Evolutionary conservation across 1,284 basidiomycete genomes (phyloP).

Genomic region (Apiotrichum veenhuisii): DNA sequence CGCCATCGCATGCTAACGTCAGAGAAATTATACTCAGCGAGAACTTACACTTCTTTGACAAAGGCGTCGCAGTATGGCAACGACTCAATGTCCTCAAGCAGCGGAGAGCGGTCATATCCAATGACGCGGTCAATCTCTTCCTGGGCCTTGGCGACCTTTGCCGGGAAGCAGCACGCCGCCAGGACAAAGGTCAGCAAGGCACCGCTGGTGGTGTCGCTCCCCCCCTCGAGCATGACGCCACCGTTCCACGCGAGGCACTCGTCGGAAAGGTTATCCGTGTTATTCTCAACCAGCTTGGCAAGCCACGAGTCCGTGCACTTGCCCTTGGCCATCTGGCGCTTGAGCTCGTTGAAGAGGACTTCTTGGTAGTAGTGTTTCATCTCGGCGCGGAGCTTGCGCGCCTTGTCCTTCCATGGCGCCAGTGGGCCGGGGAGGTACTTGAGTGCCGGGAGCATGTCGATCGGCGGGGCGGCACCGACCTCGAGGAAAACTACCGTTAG

Average conservation of each 20-base stretch:
- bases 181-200: slow-evolving; percentile 8
- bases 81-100: slow-evolving; percentile 4
- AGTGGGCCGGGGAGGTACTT: slow-evolving; percentile 10
- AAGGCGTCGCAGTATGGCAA: slow-evolving; percentile 13
- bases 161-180: slow-evolving; percentile 8
- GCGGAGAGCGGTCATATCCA: slow-evolving; percentile 6
- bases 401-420: slow-evolving; percentile 12
- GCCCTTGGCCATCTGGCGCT: slow-evolving; percentile 5
- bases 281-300: slow-evolving; percentile 2
- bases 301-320: slow-evolving; percentile 8
- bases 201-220: slow-evolving; percentile 9
- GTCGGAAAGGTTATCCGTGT: slow-evolving; percentile 6
- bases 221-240: slow-evolving; percentile 13
- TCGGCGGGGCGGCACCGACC: slow-evolving; percentile 8
- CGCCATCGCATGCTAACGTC: slow-evolving; percentile 12
- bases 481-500: slow-evolving; percentile 10
- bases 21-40: background rate
- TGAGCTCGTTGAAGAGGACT: slow-evolving; percentile 4
- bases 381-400: slow-evolving; percentile 2
- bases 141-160: slow-evolving; percentile 5
- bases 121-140: slow-evolving; percentile 8
- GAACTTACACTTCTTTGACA: slow-evolving; percentile 12
- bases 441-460: slow-evolving; percentile 10
- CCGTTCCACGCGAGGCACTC: slow-evolving; percentile 12
- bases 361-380: slow-evolving; percentile 8